Conservation (phyloP, 2,329 filamentous ascomycete species). For the Beauveria asiatica region DNA sequence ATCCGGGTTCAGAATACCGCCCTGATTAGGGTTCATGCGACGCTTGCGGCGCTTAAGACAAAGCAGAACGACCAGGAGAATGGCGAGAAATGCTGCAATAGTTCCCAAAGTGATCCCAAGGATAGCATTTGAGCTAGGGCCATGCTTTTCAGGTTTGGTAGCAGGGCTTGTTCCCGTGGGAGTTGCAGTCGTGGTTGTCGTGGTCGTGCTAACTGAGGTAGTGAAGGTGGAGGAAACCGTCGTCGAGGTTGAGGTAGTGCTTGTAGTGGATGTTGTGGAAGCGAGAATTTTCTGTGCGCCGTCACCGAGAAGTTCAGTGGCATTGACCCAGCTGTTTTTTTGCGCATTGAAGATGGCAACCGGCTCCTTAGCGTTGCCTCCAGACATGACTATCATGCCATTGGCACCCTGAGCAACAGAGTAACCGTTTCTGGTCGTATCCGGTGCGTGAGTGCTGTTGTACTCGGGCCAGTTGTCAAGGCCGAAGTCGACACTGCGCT, state of each 20-base stretch:
- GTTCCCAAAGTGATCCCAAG: conserved; percentile 75
- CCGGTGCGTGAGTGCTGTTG: conserved; percentile 64
- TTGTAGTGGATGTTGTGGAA: conserved; percentile 18
- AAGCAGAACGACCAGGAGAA: conserved; percentile 66
- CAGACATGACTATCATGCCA: conserved; percentile 69
- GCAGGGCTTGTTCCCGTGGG: conserved; percentile 19
- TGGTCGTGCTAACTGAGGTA: conserved; percentile 19
- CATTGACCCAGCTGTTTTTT: conserved; percentile 70
- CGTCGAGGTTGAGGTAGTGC: conserved; percentile 18
- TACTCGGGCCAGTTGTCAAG: conserved; percentile 67
- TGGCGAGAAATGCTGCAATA: conserved; percentile 62
- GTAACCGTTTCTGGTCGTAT: conserved; percentile 54
- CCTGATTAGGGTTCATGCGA: conserved; percentile 30
- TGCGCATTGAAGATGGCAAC: conserved; percentile 70
- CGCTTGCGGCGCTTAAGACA: conserved; percentile 48
- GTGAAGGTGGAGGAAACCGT: conserved; percentile 17
- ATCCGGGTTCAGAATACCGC: conserved; percentile 37
- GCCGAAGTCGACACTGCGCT: conserved; percentile 42
- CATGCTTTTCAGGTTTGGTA: conserved; percentile 23
- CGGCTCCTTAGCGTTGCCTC: conserved; percentile 58
- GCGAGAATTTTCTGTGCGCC: conserved; percentile 32
- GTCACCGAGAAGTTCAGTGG: conserved; percentile 51
- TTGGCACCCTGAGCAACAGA: conserved; percentile 59
- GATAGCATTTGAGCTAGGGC: conserved; percentile 45
- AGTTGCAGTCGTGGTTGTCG: conserved; percentile 3